Percentiles rank a stretch among this genome's conserved stretches.
Evolutionary conservation across 352 stramenopile genomes (phyloP).

Genomic region (Phytophthora sp.): DNA sequence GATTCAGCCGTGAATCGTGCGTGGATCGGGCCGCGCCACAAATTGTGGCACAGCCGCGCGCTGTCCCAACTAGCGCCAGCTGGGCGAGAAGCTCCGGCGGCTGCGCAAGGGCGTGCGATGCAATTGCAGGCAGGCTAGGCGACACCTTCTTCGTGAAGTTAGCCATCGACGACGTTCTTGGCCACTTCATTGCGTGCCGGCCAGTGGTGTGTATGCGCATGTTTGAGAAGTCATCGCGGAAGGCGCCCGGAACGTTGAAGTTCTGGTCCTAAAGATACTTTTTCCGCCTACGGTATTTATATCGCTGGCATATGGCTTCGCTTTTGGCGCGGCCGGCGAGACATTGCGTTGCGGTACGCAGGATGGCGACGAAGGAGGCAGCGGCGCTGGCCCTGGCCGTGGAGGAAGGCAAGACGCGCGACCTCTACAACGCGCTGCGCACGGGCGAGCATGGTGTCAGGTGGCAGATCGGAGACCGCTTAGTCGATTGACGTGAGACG

Average conservation of each 20-base stretch:
- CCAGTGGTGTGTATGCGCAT: slow-evolving; percentile 16
- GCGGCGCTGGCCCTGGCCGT: slow-evolving; percentile 15
- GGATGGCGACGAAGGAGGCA: slow-evolving; percentile 21
- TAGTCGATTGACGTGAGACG: slow-evolving; percentile 12
- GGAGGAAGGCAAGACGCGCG: slow-evolving; percentile 47
- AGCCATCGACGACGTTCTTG: not conserved
- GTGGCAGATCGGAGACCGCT: slow-evolving; percentile 10
- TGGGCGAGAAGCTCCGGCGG: no score
- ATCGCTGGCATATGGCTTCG: slow-evolving; percentile 16
- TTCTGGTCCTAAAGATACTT: slow-evolving; percentile 21
- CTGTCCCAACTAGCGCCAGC: slow-evolving; percentile 16
- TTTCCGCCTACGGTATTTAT: slow-evolving; percentile 31
- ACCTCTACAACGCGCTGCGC: slow-evolving; percentile 60
- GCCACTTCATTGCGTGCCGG: no score
- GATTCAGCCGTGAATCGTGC: no score
- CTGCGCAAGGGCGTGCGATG: no score
- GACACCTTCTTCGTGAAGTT: not conserved
- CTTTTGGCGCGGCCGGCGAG: not conserved
- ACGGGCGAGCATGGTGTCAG: slow-evolving; percentile 60
- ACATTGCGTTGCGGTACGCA: not conserved
- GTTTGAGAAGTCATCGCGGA: no score
- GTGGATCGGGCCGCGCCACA: not conserved
- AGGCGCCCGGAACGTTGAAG: slow-evolving; percentile 10
- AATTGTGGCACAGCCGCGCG: no score
- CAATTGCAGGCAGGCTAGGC: no score